Evolutionary conservation across 768 basidiomycete genomes (phyloP).

Genomic region (Lactarius hatsudake): DNA sequence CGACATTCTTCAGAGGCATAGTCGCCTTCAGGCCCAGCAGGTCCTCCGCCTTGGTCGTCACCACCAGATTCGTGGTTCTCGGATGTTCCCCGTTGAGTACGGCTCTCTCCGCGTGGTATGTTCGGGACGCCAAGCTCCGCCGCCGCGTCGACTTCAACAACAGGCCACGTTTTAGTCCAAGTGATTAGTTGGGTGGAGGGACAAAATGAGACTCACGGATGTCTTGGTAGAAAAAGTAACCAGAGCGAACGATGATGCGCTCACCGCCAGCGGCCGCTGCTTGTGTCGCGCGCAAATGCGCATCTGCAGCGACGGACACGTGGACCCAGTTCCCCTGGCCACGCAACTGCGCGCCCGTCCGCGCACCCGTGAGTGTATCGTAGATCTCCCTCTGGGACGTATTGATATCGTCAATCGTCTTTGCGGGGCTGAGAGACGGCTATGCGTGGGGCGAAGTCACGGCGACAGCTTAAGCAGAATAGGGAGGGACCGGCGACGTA

Average conservation of each 20-base stretch:
- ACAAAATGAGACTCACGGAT: background rate
- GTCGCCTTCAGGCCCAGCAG: slow-evolving; percentile 7
- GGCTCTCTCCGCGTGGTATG: slow-evolving; percentile 16
- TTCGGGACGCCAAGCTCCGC: slow-evolving; percentile 14
- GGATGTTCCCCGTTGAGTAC: background rate
- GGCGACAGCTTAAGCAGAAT: too few species aligned
- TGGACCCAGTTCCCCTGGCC: slow-evolving; percentile 8
- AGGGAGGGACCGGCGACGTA: too few species aligned
- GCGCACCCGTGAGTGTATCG: background rate
- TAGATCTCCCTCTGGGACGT: slow-evolving; percentile 1
- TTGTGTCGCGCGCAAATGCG: slow-evolving; percentile 14
- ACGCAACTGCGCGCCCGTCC: background rate
- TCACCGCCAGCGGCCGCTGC: slow-evolving; percentile 12
- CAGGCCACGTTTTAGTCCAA: background rate
- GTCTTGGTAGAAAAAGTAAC: slow-evolving; percentile 16
- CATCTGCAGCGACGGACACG: slow-evolving; percentile 8
- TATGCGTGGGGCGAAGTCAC: too few species aligned
- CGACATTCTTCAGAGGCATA: background rate
- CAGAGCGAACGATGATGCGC: slow-evolving; percentile 13
- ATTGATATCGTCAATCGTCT: too few species aligned
- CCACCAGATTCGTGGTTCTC: background rate
- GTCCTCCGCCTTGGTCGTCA: slow-evolving; percentile 10
- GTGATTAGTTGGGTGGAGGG: background rate
- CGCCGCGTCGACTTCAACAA: slow-evolving; percentile 3
- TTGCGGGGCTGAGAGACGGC: too few species aligned